Evolutionary conservation across 2,329 filamentous ascomycete species (phyloP).

Genomic region (Didymosphaeria variabile): DNA sequence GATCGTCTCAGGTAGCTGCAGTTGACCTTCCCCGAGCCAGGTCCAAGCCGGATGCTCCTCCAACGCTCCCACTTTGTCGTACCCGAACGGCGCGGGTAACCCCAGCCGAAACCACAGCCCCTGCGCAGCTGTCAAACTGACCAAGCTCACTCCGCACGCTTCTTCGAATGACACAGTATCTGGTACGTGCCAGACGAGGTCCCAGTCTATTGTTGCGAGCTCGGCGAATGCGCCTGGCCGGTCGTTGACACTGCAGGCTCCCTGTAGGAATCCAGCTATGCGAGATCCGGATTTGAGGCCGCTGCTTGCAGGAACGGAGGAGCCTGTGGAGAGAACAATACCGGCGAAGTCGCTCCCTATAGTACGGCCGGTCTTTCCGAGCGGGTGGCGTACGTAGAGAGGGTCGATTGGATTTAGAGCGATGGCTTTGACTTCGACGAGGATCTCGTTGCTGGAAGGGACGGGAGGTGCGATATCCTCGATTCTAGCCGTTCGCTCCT

Average conservation of each 20-base stretch:
- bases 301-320: constrained; percentile 20
- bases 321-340: constrained; percentile 33
- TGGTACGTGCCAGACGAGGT: constrained; percentile 53
- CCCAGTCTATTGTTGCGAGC: constrained; percentile 46
- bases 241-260: constrained; percentile 54
- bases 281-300: constrained; percentile 36
- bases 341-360: constrained; percentile 57
- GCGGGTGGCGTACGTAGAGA: constrained; percentile 48
- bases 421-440: constrained; percentile 35
- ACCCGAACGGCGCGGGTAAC: constrained; percentile 47
- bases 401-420: constrained; percentile 46
- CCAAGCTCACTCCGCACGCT: constrained; percentile 54
- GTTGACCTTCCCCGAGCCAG: not conserved
- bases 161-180: constrained; percentile 43
- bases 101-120: constrained; percentile 51
- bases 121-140: constrained; percentile 56
- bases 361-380: constrained; percentile 43
- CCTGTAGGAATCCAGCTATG: constrained; percentile 56
- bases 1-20: constrained; percentile 1
- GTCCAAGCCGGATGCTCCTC: constrained; percentile 25
- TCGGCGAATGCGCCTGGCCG: constrained; percentile 59
- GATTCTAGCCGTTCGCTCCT: no score
- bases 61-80: constrained; percentile 19
- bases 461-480: no score
- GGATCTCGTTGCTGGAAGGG: constrained; percentile 26